phyloP scores from a whole-genome alignment of 2,329 filamentous ascomycete species.

The Fusarium nygamai region DNA sequence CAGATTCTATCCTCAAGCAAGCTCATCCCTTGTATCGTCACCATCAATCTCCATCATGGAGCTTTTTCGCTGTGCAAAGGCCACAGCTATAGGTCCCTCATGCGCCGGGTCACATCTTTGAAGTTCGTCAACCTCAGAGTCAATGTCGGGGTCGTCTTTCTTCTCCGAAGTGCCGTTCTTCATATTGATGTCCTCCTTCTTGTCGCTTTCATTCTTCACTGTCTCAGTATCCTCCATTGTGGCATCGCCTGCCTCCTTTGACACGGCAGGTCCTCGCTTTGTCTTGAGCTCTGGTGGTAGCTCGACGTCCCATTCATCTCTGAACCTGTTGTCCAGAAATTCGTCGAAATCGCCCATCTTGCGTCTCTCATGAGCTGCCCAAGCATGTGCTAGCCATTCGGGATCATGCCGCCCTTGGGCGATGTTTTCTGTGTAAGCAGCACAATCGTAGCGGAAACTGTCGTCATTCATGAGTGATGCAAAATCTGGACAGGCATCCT shows the following conservation, averaged over 20 bases:
- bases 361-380: slow-evolving; percentile 60
- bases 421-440: slow-evolving; percentile 58
- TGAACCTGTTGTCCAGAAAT: slow-evolving; percentile 56
- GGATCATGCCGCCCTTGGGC: slow-evolving; percentile 60
- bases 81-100: not conserved
- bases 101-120: not conserved
- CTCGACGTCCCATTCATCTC: slow-evolving; percentile 58
- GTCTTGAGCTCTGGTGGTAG: slow-evolving; percentile 50
- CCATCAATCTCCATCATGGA: slow-evolving; percentile 26
- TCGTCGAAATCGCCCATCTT: slow-evolving; percentile 61
- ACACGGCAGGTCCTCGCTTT: not conserved
- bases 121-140: not conserved
- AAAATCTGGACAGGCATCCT: slow-evolving; percentile 54
- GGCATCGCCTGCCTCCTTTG: slow-evolving; percentile 8
- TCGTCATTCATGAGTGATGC: slow-evolving; percentile 57
- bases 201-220: not conserved
- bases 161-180: not conserved
- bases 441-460: slow-evolving; percentile 59
- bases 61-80: not conserved
- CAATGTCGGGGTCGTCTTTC: not conserved
- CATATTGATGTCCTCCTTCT: not conserved
- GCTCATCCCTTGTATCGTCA: slow-evolving; percentile 7
- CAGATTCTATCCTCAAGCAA: not conserved
- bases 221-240: slow-evolving; percentile 22
- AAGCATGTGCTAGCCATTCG: slow-evolving; percentile 63